These are phyloP conservation scores for Breynia disticha DNA, from an alignment of 441 rosid genomes.

Conservation along the genomic window DNA sequence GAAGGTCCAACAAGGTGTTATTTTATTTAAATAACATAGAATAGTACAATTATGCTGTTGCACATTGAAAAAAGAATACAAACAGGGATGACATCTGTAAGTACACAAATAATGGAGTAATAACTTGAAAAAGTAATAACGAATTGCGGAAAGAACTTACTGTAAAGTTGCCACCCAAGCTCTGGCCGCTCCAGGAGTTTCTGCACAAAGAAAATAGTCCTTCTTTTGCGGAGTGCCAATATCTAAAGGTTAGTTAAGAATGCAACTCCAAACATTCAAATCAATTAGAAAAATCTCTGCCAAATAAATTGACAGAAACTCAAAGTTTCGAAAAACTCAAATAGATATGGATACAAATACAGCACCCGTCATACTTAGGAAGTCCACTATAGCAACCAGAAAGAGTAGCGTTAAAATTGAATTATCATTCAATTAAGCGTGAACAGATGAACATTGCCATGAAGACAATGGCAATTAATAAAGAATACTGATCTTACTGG, in stretches of 20 bases:
- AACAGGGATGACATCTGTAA: too few relatives aligned
- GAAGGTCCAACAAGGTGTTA: too few relatives aligned
- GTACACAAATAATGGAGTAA: too few relatives aligned
- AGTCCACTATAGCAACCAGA: slow-evolving; percentile 58
- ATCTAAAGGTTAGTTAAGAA: slow-evolving; percentile 49
- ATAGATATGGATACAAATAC: slow-evolving; percentile 74
- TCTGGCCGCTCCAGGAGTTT: slow-evolving; percentile 91
- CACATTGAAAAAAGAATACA: too few relatives aligned
- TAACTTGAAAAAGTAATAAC: too few relatives aligned
- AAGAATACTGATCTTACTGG: slow-evolving; percentile 45
- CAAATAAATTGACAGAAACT: slow-evolving; percentile 8
- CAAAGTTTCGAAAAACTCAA: slow-evolving; percentile 1
- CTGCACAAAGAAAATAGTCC: slow-evolving; percentile 92
- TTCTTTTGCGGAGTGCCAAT: slow-evolving; percentile 90
- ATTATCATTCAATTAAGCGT: slow-evolving; percentile 3
- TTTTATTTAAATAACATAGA: too few relatives aligned
- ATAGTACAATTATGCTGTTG: too few relatives aligned
- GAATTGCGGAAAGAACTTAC: slow-evolving; percentile 38
- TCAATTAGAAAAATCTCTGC: neutral
- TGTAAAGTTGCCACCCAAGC: slow-evolving; percentile 95
- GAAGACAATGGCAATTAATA: neutral
- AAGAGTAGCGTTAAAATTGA: slow-evolving; percentile 6
- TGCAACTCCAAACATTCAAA: slow-evolving; percentile 5
- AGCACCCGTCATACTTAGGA: slow-evolving; percentile 93
- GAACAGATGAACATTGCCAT: neutral